Base-by-base conservation (phyloP, 371 early-diverging fungal species). In the Saksenaea vasiformis region DNA sequence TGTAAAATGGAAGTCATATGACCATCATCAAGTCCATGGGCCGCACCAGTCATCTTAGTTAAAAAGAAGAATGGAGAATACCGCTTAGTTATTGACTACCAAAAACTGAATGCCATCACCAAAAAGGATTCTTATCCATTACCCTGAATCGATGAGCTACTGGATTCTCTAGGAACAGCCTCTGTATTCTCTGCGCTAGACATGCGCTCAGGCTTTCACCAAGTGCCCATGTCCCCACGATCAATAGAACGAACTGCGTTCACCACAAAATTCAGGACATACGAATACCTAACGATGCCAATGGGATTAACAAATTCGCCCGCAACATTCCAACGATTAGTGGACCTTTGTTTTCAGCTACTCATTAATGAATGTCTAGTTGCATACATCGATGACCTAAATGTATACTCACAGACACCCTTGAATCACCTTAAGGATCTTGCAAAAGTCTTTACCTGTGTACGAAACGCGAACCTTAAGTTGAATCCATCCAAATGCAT, bases 261-360 rank as follows among this genome's bases (percentile, higher is more conserved):
- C 59, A n/a, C 74, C 9, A 34, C 56, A 13, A 41, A 41, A 41
- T 41, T 13, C 17, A 14, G 41, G 13, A 41, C 41, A 5, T 86
- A 61, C 43, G 67, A 83, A 66, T 87, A 71, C 38, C 59, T 62
- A 0, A 79, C 81, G 0, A 74, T 86, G 68, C 78, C 84, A 0
- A 83, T 86, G 55, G 85, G 84, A 69, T 7, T 85, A 10, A 77
- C 71, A 11, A 79, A 82, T 57, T 71, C 82, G 0, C 85, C 84
- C 0, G 70, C 75, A 0, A 68, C 74, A 0, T 86, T 85, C 56
- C 76, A 83, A 60, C 54, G 65, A 2, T 35, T 78, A 15, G 83
- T 85, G 58, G 63, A 71, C 35, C 24, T 68, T 0, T 41, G 76
- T 1, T 66, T 90, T 14, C 75, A 82, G 58, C 54, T 64, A 1